Evolutionary conservation across 306 rosid genomes (phyloP).

Genomic region (Trichosanthes cucumerina): DNA sequence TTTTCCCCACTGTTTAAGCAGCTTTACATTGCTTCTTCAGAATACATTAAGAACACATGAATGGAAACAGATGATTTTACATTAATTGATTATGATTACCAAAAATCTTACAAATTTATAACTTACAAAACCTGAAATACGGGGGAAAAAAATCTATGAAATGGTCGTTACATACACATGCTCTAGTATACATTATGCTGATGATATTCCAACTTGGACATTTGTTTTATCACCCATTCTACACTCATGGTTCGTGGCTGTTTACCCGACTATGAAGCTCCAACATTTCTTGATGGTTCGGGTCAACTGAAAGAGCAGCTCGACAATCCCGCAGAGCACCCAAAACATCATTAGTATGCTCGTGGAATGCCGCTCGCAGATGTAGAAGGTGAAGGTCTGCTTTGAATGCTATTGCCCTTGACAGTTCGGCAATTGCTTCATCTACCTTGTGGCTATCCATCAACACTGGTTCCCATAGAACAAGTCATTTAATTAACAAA

Average conservation of each 20-base stretch:
- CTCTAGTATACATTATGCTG: slow-evolving; percentile 12
- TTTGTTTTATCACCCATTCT: slow-evolving; percentile 3
- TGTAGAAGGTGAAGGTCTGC: slow-evolving; percentile 91
- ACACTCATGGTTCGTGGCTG: slow-evolving; percentile 68
- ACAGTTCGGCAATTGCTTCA: slow-evolving; percentile 78
- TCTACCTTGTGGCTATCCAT: slow-evolving; percentile 75
- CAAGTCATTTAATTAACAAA: background rate
- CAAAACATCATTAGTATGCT: slow-evolving; percentile 63
- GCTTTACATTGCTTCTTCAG: background rate
- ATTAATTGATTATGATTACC: slow-evolving; percentile 10
- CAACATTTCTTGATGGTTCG: slow-evolving; percentile 86
- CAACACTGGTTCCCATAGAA: slow-evolving; percentile 43
- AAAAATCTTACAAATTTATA: slow-evolving; percentile 8
- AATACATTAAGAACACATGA: background rate
- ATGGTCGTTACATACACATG: slow-evolving; percentile 13
- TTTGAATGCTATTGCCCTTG: slow-evolving; percentile 79
- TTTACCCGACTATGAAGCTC: slow-evolving; percentile 84
- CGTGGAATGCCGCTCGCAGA: slow-evolving; percentile 85
- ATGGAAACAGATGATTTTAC: slow-evolving; percentile 6
- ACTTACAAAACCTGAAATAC: slow-evolving; percentile 8
- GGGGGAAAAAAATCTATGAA: slow-evolving; percentile 9
- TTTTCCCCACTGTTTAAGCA: background rate
- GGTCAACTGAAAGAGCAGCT: slow-evolving; percentile 90
- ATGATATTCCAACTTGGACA: background rate
- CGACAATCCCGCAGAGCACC: slow-evolving; percentile 85